Base-by-base conservation (phyloP, 2,329 filamentous ascomycete genomes). In the Pseudopithomyces maydicus region DNA sequence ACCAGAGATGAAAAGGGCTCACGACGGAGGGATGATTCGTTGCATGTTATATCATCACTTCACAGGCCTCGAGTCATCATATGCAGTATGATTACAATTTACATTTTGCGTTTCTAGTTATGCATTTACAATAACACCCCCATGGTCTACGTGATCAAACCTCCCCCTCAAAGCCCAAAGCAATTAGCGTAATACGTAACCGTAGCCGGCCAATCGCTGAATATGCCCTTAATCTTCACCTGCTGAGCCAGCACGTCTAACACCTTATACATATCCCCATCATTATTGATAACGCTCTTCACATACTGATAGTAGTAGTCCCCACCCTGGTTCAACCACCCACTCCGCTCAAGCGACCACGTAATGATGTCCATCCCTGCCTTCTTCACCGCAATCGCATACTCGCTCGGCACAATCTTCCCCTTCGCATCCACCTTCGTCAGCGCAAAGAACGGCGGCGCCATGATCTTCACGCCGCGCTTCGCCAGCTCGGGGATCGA, bases 121-220 rank as follows among this genome's bases (percentile, higher is more conserved):
- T 29, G 26, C 8, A 29, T 29, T 4, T 29, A 29, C 26, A 29
- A 29, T 8, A 29, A 5, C 26, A 29, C 8, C 26, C 26, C 26
- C 26, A 5, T 5, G 35, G 5, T 11, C 35, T 6, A n/a, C n/a
- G n/a, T n/a, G n/a, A n/a, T n/a, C n/a, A 6, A 38, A n/a, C 12
- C 12, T 38, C 35, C 5, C 35, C n/a, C 5, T 38, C 35, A 38
- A 49, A 78, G 57, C 1, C 77, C 82, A 62, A 90, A 86, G 75
- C 88, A 91, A 66, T 89, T 91, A 61, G 88, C 88, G 73, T 89
- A 91, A 63, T 88, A 90, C 0, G 87, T 89, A 7, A 85, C 82
- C 0, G 88, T 89, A 11, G 85, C 84, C 15, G 84, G 83, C 89
- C 88, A 91, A 71, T 91, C 89, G 3, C 84, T 83, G 65, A 91